phyloP scores from a whole-genome alignment of 306 rosid genomes.

The Cyamopsis tetragonoloba region DNA sequence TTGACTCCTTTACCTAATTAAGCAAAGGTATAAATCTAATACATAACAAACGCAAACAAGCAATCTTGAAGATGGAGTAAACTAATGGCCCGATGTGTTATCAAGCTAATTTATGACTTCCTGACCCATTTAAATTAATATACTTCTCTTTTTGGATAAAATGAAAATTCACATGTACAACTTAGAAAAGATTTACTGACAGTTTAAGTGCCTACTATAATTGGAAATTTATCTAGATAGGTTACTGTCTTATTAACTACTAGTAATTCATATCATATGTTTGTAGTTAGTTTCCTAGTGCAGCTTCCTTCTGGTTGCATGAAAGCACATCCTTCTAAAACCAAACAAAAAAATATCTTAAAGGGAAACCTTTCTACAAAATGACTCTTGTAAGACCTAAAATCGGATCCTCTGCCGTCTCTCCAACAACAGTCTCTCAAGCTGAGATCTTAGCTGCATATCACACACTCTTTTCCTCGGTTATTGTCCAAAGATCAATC shows the following conservation, averaged over 20 bases:
- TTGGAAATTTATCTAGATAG: background rate
- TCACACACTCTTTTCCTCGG: too few species aligned
- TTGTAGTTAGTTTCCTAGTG: background rate
- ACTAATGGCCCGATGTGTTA: background rate
- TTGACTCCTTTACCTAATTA: background rate
- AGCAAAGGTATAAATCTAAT: background rate
- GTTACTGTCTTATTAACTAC: background rate
- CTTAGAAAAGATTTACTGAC: background rate
- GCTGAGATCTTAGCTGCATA: too few species aligned
- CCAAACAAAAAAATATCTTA: background rate
- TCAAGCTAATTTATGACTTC: conserved; percentile 8
- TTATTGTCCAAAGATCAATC: too few species aligned
- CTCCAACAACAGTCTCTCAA: too few species aligned
- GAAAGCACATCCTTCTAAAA: background rate
- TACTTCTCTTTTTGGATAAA: conserved; percentile 1
- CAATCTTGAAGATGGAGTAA: background rate
- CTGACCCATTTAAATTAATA: background rate
- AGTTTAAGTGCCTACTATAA: background rate
- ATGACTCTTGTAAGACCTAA: background rate
- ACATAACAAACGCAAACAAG: background rate
- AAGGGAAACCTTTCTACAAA: conserved; percentile 18
- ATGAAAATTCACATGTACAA: conserved; percentile 15
- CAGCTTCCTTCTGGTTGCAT: background rate
- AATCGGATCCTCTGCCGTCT: too few species aligned
- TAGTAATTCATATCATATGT: background rate